Base-by-base conservation (phyloP, 495 filamentous ascomycete species). In the Lichenothelia convexa region DNA sequence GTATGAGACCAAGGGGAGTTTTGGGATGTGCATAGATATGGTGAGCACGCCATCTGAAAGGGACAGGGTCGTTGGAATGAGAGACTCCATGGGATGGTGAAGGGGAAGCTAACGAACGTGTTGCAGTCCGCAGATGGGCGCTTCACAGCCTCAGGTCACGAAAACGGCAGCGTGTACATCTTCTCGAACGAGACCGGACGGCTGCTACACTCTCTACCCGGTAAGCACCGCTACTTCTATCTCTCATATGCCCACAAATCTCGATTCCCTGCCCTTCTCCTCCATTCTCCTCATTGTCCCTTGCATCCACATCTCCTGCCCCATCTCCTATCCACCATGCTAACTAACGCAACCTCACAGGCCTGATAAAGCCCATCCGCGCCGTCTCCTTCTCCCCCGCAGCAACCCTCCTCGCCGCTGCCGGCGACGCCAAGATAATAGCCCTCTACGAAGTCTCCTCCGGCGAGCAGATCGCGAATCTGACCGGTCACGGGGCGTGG, bases 111-210 rank as follows among this genome's bases (percentile, higher is more conserved):
- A 11, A 33, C 31, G 8, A 12, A 8, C 15, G n/a, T n/a, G n/a
- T 27, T 7, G 2, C 33, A 78, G 73, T 78, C 73, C 34, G 40
- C 65, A 20, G 78, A 97, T 56, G 87, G 85, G 35, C 71, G 68
- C 39, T 73, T 87, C 47, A 84, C 86, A 32, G 89, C 87, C 6
- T 86, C 76, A 39, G 89, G 89, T 0, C 91, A 97, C 56, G 74
- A 92, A 54, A 92, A 80, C 52, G 89, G 89, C 18, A 75, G 71
- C n/a, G 70, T 97, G 35, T 93, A 93, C 49, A 75, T 97, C 24
- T 95, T 94, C 62, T 83, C 76, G 55, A 93, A 93, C 48, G 75
- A 82, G 47, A 83, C 80, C 0, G 81, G 79, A 12, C 74, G 80
- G 35, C 70, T 95, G 54, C 63, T 78, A 2, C 89, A 92, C 55